A percentile compares a stretch with the other conserved stretches of the same genome.
Evolutionary conservation across 1,284 basidiomycete genomes (phyloP).

Genomic region (Ustilago curta): DNA sequence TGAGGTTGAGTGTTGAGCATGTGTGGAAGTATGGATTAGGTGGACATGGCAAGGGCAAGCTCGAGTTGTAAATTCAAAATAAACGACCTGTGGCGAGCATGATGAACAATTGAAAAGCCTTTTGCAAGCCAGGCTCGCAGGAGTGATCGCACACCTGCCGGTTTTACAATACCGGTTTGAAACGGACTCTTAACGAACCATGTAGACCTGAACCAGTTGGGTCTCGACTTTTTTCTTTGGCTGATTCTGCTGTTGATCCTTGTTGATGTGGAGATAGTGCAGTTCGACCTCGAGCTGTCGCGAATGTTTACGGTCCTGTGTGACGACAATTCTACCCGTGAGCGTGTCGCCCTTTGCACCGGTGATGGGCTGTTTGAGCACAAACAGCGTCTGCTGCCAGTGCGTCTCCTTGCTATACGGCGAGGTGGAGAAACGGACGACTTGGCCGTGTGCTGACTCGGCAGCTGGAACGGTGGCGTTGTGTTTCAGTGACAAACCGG

Average conservation of each 20-base stretch:
- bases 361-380: conserved; percentile 81
- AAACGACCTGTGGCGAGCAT: neutral
- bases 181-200: too few relatives aligned
- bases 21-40: conserved; percentile 26
- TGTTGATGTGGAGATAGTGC: conserved; percentile 74
- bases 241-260: too few relatives aligned
- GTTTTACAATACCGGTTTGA: too few relatives aligned
- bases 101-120: too few relatives aligned
- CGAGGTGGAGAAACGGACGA: conserved; percentile 89
- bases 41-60: conserved; percentile 4
- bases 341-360: conserved; percentile 81
- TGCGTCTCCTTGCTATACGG: conserved; percentile 89
- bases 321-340: conserved; percentile 82
- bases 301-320: conserved; percentile 83
- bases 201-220: conserved; percentile 79
- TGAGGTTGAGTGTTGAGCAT: conserved; percentile 14
- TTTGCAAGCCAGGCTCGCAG: too few relatives aligned
- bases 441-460: conserved; percentile 69
- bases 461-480: conserved; percentile 73
- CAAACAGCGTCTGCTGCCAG: conserved; percentile 95
- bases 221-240: conserved; percentile 39
- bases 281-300: conserved; percentile 93
- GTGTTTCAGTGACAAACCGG: conserved; percentile 84
- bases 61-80: conserved; percentile 63
- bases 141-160: too few relatives aligned